Base-by-base conservation (phyloP, 2,329 filamentous ascomycete genomes). In the Cladosporium velox region DNA sequence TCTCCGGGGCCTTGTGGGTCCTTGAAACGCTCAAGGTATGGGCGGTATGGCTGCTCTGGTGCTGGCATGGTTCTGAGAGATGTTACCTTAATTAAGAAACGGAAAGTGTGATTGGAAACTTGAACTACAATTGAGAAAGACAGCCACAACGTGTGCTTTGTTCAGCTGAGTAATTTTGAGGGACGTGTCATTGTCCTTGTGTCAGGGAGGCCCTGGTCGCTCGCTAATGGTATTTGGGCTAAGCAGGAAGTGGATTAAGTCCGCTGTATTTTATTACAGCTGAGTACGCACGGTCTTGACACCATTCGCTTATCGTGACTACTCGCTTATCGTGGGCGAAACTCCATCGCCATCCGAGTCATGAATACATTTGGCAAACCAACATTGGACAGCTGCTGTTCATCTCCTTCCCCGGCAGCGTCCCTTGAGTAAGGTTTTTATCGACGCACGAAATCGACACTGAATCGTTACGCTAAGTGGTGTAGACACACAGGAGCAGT, bases 11-110 rank as follows among this genome's bases (percentile, higher is more conserved):
- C 77, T 79, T 70, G 38, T 24, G 58, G 4, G 73, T 76, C 2
- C 75, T 41, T 77, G n/a, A 73, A 67, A 73, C 84, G 69, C 65
- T 80, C 73, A 49, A 59, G 30, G 64, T 66, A 66, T 1, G 65
- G 65, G 2, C 58, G 58, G 38, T 38, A 66, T 38, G 65, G 65
- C 24, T 61, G 24, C n/a, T 49, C 41, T 63, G 65, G 65, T 26
- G 65, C 49, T 26, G 65, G 41, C 64, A 66, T 66, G 55, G 10
- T 58, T 58, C 21, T 41, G 34, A 18, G 26, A 4, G 14, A 10
- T 11, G 7, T 12, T 24, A 21, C 3, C 21, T 7, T 21, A n/a
- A 10, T 21, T 47, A n/a, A 21, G 41, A 24, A 21, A 21, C n/a
- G n/a, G 8, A n/a, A 24, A 47, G n/a, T 24, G n/a, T 21, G n/a